Conservation (phyloP, 148 eudicot genomes). For the Rhododendron henanense region DNA sequence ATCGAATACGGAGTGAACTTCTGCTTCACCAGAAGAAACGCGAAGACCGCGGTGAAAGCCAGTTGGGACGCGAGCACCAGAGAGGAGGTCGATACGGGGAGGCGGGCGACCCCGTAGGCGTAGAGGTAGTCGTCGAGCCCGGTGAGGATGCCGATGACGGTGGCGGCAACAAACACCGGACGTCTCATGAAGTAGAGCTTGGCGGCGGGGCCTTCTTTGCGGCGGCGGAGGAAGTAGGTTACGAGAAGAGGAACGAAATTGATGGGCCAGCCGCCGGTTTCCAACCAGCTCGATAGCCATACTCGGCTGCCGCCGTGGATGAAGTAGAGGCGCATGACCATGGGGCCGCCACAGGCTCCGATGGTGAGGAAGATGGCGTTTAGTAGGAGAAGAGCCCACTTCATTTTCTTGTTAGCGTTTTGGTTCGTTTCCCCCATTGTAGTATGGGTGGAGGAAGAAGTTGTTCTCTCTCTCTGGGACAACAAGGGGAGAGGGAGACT, state of each 20-base stretch:
- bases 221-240: slow-evolving; percentile 36
- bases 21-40: neutral
- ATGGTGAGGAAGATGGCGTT: slow-evolving; percentile 24
- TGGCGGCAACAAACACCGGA: slow-evolving; percentile 18
- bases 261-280: slow-evolving; percentile 63
- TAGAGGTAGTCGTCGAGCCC: slow-evolving; percentile 57
- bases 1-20: slow-evolving; percentile 51
- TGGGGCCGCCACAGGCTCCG: slow-evolving; percentile 62
- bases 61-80: slow-evolving; percentile 39
- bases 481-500: neutral
- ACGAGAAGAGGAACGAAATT: slow-evolving; percentile 39
- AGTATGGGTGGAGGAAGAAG: neutral
- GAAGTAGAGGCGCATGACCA: slow-evolving; percentile 64
- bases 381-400: slow-evolving; percentile 14
- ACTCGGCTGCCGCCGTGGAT: slow-evolving; percentile 59
- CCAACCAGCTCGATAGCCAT: slow-evolving; percentile 53
- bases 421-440: neutral
- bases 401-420: slow-evolving; percentile 11
- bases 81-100: slow-evolving; percentile 70
- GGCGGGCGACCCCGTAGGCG: slow-evolving; percentile 47
- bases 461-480: neutral
- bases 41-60: neutral
- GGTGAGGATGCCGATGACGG: slow-evolving; percentile 37
- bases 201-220: slow-evolving; percentile 15
- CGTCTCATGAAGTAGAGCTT: slow-evolving; percentile 29